Conservation (phyloP, 805 yeast genomes). For the Saccharomycopsis sp. region DNA sequence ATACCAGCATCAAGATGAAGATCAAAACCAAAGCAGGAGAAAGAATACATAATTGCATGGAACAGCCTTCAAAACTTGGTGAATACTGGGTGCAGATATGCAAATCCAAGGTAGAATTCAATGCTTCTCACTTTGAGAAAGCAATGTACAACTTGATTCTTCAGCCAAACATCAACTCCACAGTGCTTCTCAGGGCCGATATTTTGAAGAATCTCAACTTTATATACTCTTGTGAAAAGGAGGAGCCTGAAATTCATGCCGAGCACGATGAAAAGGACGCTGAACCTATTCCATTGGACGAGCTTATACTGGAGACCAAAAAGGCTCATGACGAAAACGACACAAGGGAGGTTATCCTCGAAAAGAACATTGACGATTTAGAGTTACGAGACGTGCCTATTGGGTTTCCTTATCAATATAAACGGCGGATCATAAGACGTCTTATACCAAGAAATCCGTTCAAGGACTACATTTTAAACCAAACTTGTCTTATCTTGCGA, state of each 20-base stretch:
- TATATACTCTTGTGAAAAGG: conserved; percentile 28
- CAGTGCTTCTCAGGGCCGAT: conserved; percentile 86
- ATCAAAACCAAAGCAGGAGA: neutral
- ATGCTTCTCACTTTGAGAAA: conserved; percentile 49
- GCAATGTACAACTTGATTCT: conserved; percentile 77
- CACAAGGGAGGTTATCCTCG: conserved; percentile 10
- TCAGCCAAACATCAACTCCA: conserved; percentile 87
- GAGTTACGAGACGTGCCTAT: conserved; percentile 33
- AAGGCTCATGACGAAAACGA: conserved; percentile 16
- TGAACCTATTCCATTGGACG: conserved; percentile 11
- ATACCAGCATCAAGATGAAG: neutral
- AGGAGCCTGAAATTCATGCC: conserved; percentile 26
- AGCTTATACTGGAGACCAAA: neutral
- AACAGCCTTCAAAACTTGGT: conserved; percentile 42
- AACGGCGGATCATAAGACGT: conserved; percentile 59
- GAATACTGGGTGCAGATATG: conserved; percentile 57
- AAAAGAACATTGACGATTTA: conserved; percentile 35
- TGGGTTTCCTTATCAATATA: neutral
- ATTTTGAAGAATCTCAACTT: conserved; percentile 48
- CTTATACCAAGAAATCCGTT: conserved; percentile 89
- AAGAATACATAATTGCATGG: neutral
- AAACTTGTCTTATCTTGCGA: conserved; percentile 60
- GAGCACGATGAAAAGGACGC: conserved; percentile 23
- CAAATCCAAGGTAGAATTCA: conserved; percentile 41
- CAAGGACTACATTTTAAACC: conserved; percentile 76